Evolutionary conservation across 2,329 filamentous ascomycete genomes (phyloP).

Genomic region (Ascomycota sp.): DNA sequence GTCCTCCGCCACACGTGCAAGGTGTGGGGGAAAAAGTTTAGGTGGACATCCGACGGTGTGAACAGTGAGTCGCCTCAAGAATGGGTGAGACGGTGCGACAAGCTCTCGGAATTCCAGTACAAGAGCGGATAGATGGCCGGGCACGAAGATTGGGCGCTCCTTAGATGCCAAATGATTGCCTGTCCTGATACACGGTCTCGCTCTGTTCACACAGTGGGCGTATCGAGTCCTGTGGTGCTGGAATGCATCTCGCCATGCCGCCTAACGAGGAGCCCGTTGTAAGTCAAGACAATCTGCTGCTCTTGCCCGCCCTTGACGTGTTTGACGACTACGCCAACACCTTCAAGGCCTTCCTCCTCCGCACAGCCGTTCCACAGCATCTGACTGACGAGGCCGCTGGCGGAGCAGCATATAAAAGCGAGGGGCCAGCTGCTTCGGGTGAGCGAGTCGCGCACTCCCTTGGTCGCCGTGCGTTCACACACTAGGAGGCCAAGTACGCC

Average conservation of each 20-base stretch:
- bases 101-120: too few species aligned
- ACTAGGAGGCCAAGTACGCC: slow-evolving; percentile 53
- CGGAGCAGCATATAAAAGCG: slow-evolving; percentile 44
- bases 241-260: neutral
- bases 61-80: too few species aligned
- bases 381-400: slow-evolving; percentile 38
- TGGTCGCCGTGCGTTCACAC: slow-evolving; percentile 49
- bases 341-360: slow-evolving; percentile 39
- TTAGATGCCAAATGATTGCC: too few species aligned
- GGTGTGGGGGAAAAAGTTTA: too few species aligned
- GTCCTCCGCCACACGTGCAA: too few species aligned
- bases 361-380: slow-evolving; percentile 54
- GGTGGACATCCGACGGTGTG: too few species aligned
- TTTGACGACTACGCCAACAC: slow-evolving; percentile 29
- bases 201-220: neutral
- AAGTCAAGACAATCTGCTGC: slow-evolving; percentile 27
- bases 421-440: slow-evolving; percentile 47
- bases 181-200: neutral
- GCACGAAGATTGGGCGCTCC: too few species aligned
- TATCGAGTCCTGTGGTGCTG: neutral
- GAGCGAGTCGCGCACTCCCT: slow-evolving; percentile 56
- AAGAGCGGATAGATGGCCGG: too few species aligned
- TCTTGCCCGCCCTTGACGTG: slow-evolving; percentile 14
- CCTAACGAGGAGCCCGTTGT: slow-evolving; percentile 22
- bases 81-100: too few species aligned